phyloP scores from a whole-genome alignment of 106 monocot genomes.

The Ottelia alismoides region DNA sequence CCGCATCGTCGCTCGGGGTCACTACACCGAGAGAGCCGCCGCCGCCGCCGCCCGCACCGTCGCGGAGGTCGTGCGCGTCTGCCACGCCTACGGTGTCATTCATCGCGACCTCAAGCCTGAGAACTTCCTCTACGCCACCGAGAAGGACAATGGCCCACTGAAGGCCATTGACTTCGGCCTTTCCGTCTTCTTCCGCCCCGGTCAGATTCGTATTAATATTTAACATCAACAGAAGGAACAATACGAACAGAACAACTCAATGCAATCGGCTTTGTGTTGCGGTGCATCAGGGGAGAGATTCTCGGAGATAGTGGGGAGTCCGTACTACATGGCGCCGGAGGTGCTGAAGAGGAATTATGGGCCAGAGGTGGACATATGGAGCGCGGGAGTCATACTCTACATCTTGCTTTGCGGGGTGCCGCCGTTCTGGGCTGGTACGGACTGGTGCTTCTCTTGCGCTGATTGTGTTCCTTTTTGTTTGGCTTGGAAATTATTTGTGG shows the following conservation, averaged over 20 bases:
- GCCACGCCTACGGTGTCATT: slow-evolving; percentile 37
- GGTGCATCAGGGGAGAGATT: slow-evolving; percentile 49
- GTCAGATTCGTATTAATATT: too few relatives aligned
- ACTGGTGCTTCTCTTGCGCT: too few relatives aligned
- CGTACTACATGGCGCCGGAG: slow-evolving; percentile 64
- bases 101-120: slow-evolving; percentile 56
- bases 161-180: slow-evolving; percentile 52
- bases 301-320: slow-evolving; percentile 53
- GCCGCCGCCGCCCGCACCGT: slow-evolving; percentile 38
- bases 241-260: too few relatives aligned
- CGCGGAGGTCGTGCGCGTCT: slow-evolving; percentile 41
- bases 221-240: too few relatives aligned
- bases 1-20: slow-evolving; percentile 48
- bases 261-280: too few relatives aligned
- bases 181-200: slow-evolving; percentile 39
- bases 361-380: slow-evolving; percentile 53
- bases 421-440: slow-evolving; percentile 71
- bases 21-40: slow-evolving; percentile 59
- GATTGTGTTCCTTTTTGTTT: too few relatives aligned
- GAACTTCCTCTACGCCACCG: slow-evolving; percentile 39
- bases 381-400: slow-evolving; percentile 58
- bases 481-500: too few relatives aligned
- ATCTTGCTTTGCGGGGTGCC: slow-evolving; percentile 56
- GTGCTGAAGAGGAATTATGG: slow-evolving; percentile 44
- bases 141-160: slow-evolving; percentile 25